Evolutionary conservation across 352 stramenopile species (phyloP).

Genomic region (Phytophthora colocasiae): DNA sequence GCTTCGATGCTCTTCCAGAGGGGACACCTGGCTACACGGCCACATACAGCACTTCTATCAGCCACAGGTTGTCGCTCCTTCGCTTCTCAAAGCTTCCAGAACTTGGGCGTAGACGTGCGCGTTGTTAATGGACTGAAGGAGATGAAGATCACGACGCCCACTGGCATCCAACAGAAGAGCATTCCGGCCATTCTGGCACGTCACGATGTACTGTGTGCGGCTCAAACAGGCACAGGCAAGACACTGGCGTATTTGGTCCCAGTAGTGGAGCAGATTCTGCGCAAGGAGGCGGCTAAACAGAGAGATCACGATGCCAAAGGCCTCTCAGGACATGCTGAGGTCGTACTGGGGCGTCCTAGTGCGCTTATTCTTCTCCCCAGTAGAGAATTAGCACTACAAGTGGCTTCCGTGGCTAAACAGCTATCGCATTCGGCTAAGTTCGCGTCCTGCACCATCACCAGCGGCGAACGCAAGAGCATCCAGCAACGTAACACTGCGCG

Average conservation of each 20-base stretch:
- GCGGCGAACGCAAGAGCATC: slow-evolving; percentile 73
- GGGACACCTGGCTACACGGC: slow-evolving; percentile 1
- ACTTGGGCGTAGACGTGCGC: slow-evolving; percentile 49
- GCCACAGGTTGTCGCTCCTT: slow-evolving; percentile 10
- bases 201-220: slow-evolving; percentile 67
- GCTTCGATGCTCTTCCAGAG: slow-evolving; percentile 10
- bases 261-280: slow-evolving; percentile 58
- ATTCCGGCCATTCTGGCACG: slow-evolving; percentile 54
- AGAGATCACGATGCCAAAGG: slow-evolving; percentile 22
- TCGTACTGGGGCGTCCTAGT: slow-evolving; percentile 47
- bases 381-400: slow-evolving; percentile 72
- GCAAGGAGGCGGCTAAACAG: slow-evolving; percentile 42
- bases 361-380: slow-evolving; percentile 70
- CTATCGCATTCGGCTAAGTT: slow-evolving; percentile 78
- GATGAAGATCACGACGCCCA: slow-evolving; percentile 57
- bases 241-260: slow-evolving; percentile 73
- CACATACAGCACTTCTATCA: neutral
- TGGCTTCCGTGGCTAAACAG: slow-evolving; percentile 70
- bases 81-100: slow-evolving; percentile 35
- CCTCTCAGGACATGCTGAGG: neutral
- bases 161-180: slow-evolving; percentile 63
- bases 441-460: slow-evolving; percentile 65
- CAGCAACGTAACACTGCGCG: slow-evolving; percentile 58
- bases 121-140: slow-evolving; percentile 52
- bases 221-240: slow-evolving; percentile 75